Percentiles rank a stretch among this genome's conserved stretches.
Conservation (phyloP, 2,329 filamentous ascomycete genomes). For the Tricladium varicosporioides region DNA sequence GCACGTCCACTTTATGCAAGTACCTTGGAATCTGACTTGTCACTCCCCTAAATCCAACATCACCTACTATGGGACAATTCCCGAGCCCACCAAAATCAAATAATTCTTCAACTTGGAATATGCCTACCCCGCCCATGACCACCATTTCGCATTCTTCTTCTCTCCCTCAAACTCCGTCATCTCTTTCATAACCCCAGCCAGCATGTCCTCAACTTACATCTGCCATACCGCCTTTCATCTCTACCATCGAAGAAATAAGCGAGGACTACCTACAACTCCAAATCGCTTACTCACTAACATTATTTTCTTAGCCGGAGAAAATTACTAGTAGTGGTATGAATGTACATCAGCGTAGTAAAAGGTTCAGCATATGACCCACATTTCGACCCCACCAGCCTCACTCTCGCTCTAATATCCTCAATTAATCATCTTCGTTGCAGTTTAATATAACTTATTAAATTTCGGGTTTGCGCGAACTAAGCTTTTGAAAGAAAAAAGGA, state of each 20-base stretch:
- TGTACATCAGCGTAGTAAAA: slow-evolving; percentile 4
- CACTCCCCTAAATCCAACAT: too few relatives aligned
- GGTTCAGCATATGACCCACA: neutral
- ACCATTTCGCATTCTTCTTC: neutral
- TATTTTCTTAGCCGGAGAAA: neutral
- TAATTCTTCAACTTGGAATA: neutral
- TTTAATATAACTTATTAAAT: slow-evolving; percentile 6
- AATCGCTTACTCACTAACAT: slow-evolving; percentile 1
- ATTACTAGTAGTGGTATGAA: slow-evolving; percentile 8
- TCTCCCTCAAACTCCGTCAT: neutral
- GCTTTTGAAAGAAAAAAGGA: neutral
- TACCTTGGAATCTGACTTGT: too few relatives aligned
- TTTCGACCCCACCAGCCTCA: neutral
- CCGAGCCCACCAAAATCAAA: neutral
- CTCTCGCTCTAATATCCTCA: neutral
- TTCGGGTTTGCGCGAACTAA: slow-evolving; percentile 7
- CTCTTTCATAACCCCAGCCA: neutral
- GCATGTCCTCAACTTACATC: neutral
- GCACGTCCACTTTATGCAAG: too few relatives aligned
- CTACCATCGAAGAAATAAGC: neutral
- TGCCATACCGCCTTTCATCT: slow-evolving; percentile 4
- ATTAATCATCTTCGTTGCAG: slow-evolving; percentile 3
- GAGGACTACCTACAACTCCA: slow-evolving; percentile 7
- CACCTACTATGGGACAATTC: too few relatives aligned
- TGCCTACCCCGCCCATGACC: neutral